Percentiles rank a stretch among this genome's conserved stretches.
Conservation (phyloP, 495 filamentous ascomycete genomes). For the Neurospora sp. region DNA sequence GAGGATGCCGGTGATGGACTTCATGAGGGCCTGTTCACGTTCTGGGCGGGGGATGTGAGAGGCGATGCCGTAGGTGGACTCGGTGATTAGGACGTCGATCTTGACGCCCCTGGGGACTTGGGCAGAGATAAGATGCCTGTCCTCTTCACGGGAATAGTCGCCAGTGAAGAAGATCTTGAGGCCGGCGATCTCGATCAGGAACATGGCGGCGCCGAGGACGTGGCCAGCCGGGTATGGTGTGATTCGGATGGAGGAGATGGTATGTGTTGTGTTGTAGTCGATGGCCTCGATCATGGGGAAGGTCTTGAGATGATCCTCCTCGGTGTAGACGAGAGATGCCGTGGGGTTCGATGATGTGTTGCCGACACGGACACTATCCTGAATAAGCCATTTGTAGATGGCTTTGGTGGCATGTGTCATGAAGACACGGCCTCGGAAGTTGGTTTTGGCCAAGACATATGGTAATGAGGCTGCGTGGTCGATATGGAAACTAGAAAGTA, state of each 20-base stretch:
- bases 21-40: slow-evolving; percentile 87
- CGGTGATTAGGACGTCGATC: slow-evolving; percentile 92
- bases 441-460: slow-evolving; percentile 95
- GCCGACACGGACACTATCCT: slow-evolving; percentile 86
- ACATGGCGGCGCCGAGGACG: slow-evolving; percentile 98
- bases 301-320: slow-evolving; percentile 85
- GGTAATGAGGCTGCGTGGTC: slow-evolving; percentile 95
- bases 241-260: slow-evolving; percentile 89
- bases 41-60: slow-evolving; percentile 81
- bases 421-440: slow-evolving; percentile 92
- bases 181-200: slow-evolving; percentile 89
- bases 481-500: slow-evolving; percentile 70
- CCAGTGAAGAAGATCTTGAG: slow-evolving; percentile 95
- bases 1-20: slow-evolving; percentile 79
- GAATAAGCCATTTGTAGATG: slow-evolving; percentile 99
- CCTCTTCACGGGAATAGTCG: slow-evolving; percentile 90
- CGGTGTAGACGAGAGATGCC: slow-evolving; percentile 73
- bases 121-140: slow-evolving; percentile 88
- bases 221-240: slow-evolving; percentile 95
- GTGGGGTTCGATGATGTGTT: slow-evolving; percentile 68
- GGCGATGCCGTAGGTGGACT: slow-evolving; percentile 92
- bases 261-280: slow-evolving; percentile 95
- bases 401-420: slow-evolving; percentile 99
- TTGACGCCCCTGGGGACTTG: slow-evolving; percentile 75
- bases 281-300: slow-evolving; percentile 93